Evolutionary conservation across 176 grass and related monocot genomes (phyloP), one percentile per base, ranked within the genome.

Genomic region (Metroxylon sagu): DNA sequence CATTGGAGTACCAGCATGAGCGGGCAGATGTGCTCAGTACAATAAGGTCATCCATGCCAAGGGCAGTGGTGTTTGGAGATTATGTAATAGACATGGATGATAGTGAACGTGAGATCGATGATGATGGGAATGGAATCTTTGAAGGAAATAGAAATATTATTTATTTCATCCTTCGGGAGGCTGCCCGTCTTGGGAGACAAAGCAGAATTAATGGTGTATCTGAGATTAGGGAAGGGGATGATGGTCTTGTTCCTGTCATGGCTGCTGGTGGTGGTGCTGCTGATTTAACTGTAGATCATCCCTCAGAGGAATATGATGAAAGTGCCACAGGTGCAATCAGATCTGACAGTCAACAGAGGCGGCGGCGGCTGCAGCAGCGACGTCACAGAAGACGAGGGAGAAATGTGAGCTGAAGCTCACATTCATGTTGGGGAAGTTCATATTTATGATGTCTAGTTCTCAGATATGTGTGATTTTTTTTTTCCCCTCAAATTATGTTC

Each of bases 21-120:
- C 81, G 92, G 52, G 80, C 88, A 56, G 92, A 91, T 72, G 87
- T 86, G 7, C 83, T 97, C n/a, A 97, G 87, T 69, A 91, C 92
- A 0, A 90, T 97, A 39, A 86, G 87, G 29, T 81, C 87, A 30
- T 77, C 84, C 25, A 91, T 91, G 87, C 83, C 84, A 26, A 79
- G 87, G 52, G 80, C 92, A 4, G 73, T 91, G 65, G 92, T 97
- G 43, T 72, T 90, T 35, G 87, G 92, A 19, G 92, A 97, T 77
- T 97, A 97, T 63, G 87, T 71, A 49, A 76, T 82, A 54, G 72
- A 82, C 54, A 72, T 76, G 71, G 65, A 58, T 53, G 66, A 76
- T 23, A 72, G 67, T 50, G 73, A 76, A 16, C 68, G 68, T 7
- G 78, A 71, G 16, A 76, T 75, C 17, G 78, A 97, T 28, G 87